Base-by-base conservation (phyloP, 2,329 filamentous ascomycete genomes). In the Penicillium digitatum region DNA sequence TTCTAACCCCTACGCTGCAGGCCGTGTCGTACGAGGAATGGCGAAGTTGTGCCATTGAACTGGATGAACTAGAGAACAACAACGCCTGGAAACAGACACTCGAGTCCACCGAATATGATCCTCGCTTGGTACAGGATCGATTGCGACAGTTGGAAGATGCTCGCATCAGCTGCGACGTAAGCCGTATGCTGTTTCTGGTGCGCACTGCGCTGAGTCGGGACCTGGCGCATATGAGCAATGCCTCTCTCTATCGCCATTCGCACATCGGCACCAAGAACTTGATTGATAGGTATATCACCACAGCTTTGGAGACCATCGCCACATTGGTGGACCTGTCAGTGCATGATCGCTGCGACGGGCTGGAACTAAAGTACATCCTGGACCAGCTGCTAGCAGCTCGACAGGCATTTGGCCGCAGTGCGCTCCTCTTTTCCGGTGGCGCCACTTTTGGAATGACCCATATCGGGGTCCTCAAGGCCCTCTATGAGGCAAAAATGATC, bases 361-460 rank as follows among this genome's bases (percentile, higher is more conserved):
- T 88, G 35, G 83, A 87, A 48, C 78, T 84, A 40, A 82, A 76
- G 53, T 75, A 79, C 52, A 78, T 87, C 5, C 77, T 91, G 6
- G 87, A 92, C 52, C 83, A 85, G 54, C 79, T 94, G 60, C 73
- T 92, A 43, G 82, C 84, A 52, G 83, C 89, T 1, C 83, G 89
- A 37, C 88, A 92, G 67, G 88, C 88, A 34, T 95, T 91, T 67
- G 90, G 90, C n/a, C 82, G 90, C 58, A 94, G 87, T 59, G 91
- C 90, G 0, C 76, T 96, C 48, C 78, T 95, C 10, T 78, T 96
- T 10, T 95, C 90, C 5, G 91, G 91, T 8, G 91, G 91, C 2
- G 90, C 88, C 1, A 94, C 91, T 0, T 90, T 95, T 74, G 91
- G 91, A 38, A 95, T 96, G 89, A 89, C 89, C 56, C 91, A 96